Evolutionary conservation across 2,329 filamentous ascomycete species (phyloP).

Genomic region (Gnomoniopsis smithogilvyi): DNA sequence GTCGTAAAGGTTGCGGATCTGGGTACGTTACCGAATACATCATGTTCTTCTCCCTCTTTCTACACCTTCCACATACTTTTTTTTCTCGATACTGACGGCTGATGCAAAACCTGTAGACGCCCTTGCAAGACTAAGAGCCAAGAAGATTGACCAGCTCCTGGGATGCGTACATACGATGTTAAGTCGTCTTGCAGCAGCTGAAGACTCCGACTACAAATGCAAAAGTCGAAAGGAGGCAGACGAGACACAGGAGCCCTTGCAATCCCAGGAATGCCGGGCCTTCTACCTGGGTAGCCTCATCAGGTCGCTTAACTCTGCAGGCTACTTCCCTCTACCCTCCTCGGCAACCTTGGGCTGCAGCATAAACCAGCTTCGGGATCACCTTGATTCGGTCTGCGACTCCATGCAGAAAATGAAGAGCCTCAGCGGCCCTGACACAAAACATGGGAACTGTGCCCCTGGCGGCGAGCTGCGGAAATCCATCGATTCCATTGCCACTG

Average conservation of each 20-base stretch:
- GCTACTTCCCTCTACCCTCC: not conserved
- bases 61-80: not conserved
- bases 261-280: not conserved
- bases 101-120: too few species aligned
- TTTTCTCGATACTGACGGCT: too few species aligned
- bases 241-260: not conserved
- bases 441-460: not conserved
- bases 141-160: too few species aligned
- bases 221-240: too few species aligned
- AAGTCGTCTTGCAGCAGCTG: not conserved
- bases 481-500: not conserved
- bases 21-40: not conserved
- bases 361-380: not conserved
- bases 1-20: not conserved
- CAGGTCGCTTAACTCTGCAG: not conserved
- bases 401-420: not conserved
- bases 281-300: not conserved
- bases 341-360: not conserved
- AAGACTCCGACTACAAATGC: not conserved
- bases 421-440: not conserved
- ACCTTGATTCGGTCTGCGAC: not conserved
- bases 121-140: too few species aligned
- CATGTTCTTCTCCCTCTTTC: not conserved
- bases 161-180: too few species aligned
- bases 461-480: not conserved